Base-by-base conservation (phyloP, 1,284 basidiomycete genomes). In the Schizopora paradoxa region DNA sequence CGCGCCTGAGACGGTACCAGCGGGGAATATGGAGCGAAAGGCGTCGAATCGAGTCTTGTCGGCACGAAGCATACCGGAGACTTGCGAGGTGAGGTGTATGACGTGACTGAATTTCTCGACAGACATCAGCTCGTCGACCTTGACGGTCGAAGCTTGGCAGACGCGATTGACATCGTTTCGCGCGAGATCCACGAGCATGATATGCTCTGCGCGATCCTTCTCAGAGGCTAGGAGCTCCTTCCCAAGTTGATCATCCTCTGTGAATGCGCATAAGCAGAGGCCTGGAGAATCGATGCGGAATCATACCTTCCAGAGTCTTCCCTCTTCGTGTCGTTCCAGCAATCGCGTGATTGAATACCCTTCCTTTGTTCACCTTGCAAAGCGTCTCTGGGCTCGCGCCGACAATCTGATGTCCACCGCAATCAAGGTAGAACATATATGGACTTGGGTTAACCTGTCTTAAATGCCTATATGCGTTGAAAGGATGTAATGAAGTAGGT, bases 81-180 rank as follows among this genome's bases (percentile, higher is more conserved):
- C 89, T 71, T 95, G 91, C 31, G 90, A 94, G 1, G 96, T 99
- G 54, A 99, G 65, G 64, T 99, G 96, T 56, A 96, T 98, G 56
- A 99, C 96, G 65, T 99, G 96, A 57, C 87, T 91, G 66, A 99
- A 99, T 66, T 90, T 95, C 64, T 99, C 91, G 16, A 99, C 66
- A 52, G 74, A 72, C 92, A 99, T 97, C 45, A 99, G 76, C 51
- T 91, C 82, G 66, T 99, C 96, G 19, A 99, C 94, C 58, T 93
- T 87, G 58, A 98, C 95, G 0, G 95, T 97, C 61, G 83, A 78
- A 4, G 96, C 93, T 56, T 91, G 82, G 74, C 95, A 99, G 19
- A 99, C 91, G 18, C 96, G 83, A 64, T 97, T 98, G 54, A 99
- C 93, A 61, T 99, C 96, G 70, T 99, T 99, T n/a, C 96, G 76